Base-by-base conservation (phyloP, 805 yeast species). In the Starmerella scarabaei region DNA sequence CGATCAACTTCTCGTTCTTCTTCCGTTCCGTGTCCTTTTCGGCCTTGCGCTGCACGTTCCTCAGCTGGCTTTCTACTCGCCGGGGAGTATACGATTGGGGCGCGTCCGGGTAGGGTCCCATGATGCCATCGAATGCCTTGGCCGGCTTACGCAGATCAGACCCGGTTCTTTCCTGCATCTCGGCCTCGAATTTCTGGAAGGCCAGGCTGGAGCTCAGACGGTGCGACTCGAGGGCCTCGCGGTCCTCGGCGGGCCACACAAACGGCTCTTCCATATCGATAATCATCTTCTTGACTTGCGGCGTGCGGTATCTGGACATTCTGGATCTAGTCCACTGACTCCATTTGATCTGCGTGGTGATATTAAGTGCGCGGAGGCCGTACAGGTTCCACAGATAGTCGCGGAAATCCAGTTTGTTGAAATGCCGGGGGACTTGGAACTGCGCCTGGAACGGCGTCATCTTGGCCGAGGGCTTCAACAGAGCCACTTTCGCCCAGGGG, bases 371-470 rank as follows among this genome's bases (percentile, higher is more conserved):
- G 52, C 95, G 71, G 45, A 91, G 68, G 2, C 94, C 95, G 56
- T 91, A 91, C 4, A 91, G 67, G 53, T 86, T 76, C 72, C 77
- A 91, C 47, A 91, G 67, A 57, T 91, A 91, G 63, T 91, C 99
- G 60, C 98, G 74, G 46, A 91, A 68, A 60, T 88, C 97, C 64
- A 91, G 68, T 60, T 86, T 88, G 67, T 91, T 91, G 69, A 91
- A 86, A 40, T 82, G 74, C 55, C 80, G 75, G 14, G 99, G 98
- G 16, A 93, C 98, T 48, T 82, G 74, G 62, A 91, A 91, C 59
- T 84, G 85, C 36, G 97, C 97, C 62, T 85, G 96, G 63, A 81
- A 86, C 35, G 99, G 99, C 0, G 95, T 81, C 62, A 83, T 94
- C 56, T 82, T 82, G n/a, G 97, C 95, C 54, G 81, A 81, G 14